Percentiles rank a stretch among this genome's conserved stretches.
Conservation (phyloP, 495 filamentous ascomycete genomes). For the Haplographium delicatum region DNA sequence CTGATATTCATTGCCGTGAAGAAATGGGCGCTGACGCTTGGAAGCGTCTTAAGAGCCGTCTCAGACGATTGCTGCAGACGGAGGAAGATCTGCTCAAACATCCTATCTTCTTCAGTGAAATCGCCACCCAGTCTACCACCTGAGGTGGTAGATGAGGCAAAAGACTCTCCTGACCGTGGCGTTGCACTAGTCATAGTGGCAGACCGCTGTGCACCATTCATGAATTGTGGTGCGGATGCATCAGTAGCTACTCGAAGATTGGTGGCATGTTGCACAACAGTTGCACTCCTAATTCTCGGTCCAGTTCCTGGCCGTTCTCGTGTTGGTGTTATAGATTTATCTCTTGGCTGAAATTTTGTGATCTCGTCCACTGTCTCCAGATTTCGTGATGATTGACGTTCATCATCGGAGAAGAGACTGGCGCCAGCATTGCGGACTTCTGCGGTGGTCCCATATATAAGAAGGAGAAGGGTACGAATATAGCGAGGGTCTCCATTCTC, state of each 20-base stretch:
- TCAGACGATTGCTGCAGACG: conserved; percentile 64
- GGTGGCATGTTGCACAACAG: conserved; percentile 54
- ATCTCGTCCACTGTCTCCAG: conserved; percentile 24
- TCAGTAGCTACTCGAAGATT: conserved; percentile 49
- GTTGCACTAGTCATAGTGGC: conserved; percentile 47
- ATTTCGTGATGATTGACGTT: conserved; percentile 1
- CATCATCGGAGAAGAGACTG: conserved; percentile 5
- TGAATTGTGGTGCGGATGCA: conserved; percentile 32
- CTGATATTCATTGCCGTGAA: conserved; percentile 39
- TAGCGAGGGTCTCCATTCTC: conserved; percentile 72
- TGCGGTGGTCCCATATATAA: conserved; percentile 73
- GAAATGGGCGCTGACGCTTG: conserved; percentile 59
- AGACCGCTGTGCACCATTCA: conserved; percentile 39
- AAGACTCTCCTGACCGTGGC: conserved; percentile 76
- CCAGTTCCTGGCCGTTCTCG: conserved; percentile 47
- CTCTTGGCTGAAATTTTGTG: conserved; percentile 38
- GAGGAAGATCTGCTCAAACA: conserved; percentile 76
- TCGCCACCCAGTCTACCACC: conserved; percentile 37
- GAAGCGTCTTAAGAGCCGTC: conserved; percentile 59
- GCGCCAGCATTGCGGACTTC: conserved; percentile 51
- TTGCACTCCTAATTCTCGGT: conserved; percentile 53
- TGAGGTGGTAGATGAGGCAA: conserved; percentile 51
- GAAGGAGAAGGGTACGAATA: conserved; percentile 72
- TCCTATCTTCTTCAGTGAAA: conserved; percentile 68
- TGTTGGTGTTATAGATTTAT: conserved; percentile 57